Base-by-base conservation (phyloP, 495 filamentous ascomycete species). In the Halenospora varia region DNA sequence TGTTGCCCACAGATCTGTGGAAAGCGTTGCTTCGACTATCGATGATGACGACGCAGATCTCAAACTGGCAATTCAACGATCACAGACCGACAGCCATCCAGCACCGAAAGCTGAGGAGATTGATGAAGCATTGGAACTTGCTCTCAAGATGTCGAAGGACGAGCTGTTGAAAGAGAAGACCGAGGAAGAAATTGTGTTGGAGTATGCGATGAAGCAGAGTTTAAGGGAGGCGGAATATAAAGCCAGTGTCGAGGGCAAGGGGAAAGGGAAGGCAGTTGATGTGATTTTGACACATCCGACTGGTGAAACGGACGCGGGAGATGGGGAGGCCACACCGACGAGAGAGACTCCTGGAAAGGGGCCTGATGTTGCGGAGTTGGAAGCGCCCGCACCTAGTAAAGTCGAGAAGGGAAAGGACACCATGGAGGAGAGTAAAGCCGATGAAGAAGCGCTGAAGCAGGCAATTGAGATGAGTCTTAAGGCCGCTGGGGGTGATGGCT, bases 191-290 rank as follows among this genome's bases (percentile, higher is more conserved):
- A 81, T 88, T 57, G 79, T 92, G 23, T 64, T 92, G 66, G 85
- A 89, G 58, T 89, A 88, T 68, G 77, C 90, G n/a, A 88, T 84
- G 73, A 84, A 81, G 70, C 87, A 90, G 70, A 90, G 88, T 70
- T 63, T 90, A 19, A 77, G 79, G 0, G 88, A 91, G 71, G 81
- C 82, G 53, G 75, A 81, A 61, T 78, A 76, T 65, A 66, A 71
- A 39, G 45, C 52, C 57, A 19, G 23, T 52, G 22, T 51, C 11
- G 57, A 42, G 40, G 26, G 48, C 24, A 59, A 62, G 56, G 40
- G 49, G 25, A 59, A 62, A 53, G 40, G 49, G 25, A 52, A 49
- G 35, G 47, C 59, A 47, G 42, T 55, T 52, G 26, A 58, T 53
- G 8, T n/a, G n/a, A n/a, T n/a, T n/a, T n/a, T n/a, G n/a, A n/a